These are phyloP conservation scores for Meredithiella fracta DNA, from an alignment of 2,329 filamentous ascomycete species.

Conservation along the genomic window DNA sequence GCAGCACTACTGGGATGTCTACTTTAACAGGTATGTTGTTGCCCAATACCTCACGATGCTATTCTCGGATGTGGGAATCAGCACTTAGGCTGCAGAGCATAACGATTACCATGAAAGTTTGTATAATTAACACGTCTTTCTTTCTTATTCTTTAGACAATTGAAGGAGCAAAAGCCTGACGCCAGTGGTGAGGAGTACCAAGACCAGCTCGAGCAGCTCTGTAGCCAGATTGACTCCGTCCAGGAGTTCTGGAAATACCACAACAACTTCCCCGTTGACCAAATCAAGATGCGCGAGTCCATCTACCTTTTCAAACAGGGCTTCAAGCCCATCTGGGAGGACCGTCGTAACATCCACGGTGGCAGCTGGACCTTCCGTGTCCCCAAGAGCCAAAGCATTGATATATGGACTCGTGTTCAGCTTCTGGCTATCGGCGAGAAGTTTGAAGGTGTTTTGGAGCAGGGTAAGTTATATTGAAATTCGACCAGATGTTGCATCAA, in stretches of 20 bases:
- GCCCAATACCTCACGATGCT: neutral
- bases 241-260: conserved; percentile 75
- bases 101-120: no score
- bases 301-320: conserved; percentile 68
- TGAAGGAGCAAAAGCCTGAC: conserved; percentile 28
- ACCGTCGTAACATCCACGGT: conserved; percentile 69
- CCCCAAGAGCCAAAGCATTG: conserved; percentile 53
- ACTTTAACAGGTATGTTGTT: conserved; percentile 39
- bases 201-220: conserved; percentile 43
- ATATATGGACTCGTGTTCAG: conserved; percentile 69
- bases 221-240: conserved; percentile 54
- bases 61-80: neutral
- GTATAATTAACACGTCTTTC: neutral
- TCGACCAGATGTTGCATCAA: neutral
- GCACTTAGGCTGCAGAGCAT: neutral
- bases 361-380: conserved; percentile 90
- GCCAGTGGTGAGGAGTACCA: conserved; percentile 32
- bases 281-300: conserved; percentile 61
- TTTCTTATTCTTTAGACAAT: conserved; percentile 21
- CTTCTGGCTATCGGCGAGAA: conserved; percentile 71
- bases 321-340: conserved; percentile 66
- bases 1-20: conserved; percentile 66
- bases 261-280: conserved; percentile 63
- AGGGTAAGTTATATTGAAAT: conserved; percentile 32
- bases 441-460: conserved; percentile 55